Evolutionary conservation across 2,329 filamentous ascomycete genomes (phyloP).

Genomic region (Fusarium pininemorale): DNA sequence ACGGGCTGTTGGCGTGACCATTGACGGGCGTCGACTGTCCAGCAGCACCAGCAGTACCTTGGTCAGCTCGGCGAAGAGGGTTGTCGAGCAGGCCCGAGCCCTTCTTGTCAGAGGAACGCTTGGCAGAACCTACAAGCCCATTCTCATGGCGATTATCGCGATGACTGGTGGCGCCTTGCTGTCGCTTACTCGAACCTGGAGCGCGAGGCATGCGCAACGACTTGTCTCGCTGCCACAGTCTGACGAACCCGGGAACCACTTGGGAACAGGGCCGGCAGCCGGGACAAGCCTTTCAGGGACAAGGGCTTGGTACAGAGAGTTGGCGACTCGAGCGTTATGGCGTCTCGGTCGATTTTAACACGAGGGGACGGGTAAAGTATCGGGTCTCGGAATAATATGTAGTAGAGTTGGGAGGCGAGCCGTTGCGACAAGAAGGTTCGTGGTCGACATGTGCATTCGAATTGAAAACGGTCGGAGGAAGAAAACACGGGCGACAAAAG

Average conservation of each 20-base stretch:
- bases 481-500: slow-evolving; percentile 2
- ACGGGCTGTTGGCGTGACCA: slow-evolving; percentile 48
- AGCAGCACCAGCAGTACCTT: slow-evolving; percentile 43
- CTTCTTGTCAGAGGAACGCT: slow-evolving; percentile 54
- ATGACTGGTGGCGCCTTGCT: slow-evolving; percentile 68
- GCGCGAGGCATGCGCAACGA: slow-evolving; percentile 68
- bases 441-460: slow-evolving; percentile 42
- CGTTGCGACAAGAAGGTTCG: slow-evolving; percentile 36
- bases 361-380: slow-evolving; percentile 14
- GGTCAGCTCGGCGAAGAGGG: slow-evolving; percentile 48
- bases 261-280: slow-evolving; percentile 50
- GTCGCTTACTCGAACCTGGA: slow-evolving; percentile 68
- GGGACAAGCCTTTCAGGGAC: slow-evolving; percentile 43
- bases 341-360: slow-evolving; percentile 20
- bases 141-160: slow-evolving; percentile 85
- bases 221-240: slow-evolving; percentile 46
- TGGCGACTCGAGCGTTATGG: slow-evolving; percentile 22
- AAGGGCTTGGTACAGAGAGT: slow-evolving; percentile 25
- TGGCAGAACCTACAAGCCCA: slow-evolving; percentile 75
- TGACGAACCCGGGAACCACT: slow-evolving; percentile 49
- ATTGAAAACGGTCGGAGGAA: slow-evolving; percentile 16
- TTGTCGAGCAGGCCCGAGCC: slow-evolving; percentile 57
- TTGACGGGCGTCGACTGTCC: slow-evolving; percentile 44
- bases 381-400: slow-evolving; percentile 14
- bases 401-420: slow-evolving; percentile 22